Base-by-base conservation (phyloP, 1,284 basidiomycete species). In the Tausonia pullulans region DNA sequence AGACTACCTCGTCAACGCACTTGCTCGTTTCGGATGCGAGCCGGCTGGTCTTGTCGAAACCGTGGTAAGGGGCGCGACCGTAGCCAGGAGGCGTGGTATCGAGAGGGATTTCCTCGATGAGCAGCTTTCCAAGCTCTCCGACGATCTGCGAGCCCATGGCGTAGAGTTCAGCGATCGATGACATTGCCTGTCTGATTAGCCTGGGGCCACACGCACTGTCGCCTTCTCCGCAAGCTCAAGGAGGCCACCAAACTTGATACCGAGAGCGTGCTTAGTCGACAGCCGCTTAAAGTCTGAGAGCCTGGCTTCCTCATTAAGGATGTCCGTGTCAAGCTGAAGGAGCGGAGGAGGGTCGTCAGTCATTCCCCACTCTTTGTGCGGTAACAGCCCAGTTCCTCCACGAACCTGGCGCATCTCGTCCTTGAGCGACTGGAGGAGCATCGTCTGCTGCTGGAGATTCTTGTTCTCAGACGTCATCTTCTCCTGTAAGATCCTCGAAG, bases 211-310 rank as follows among this genome's bases (percentile, higher is more conserved):
- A 79, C 81, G 64, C 67, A 84, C 86, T 44, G 79, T 79, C 67
- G 90, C 85, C 77, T 91, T 94, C 76, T 93, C 88, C 57, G 87
- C 89, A 64, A 85, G 85, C 76, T 96, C 93, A 66, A 87, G 77
- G 54, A 96, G 76, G 1, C 89, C 91, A 44, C 90, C 91, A 72
- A 93, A 93, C 78, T 95, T 95, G 72, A 90, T 78, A 1, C 84
- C 83, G 80, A 96, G 83, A 75, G 87, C 90, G 64, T 74, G 72
- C 74, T 74, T 69, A 7, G 84, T 79, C 27, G 81, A 82, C 2
- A 79, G 74, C 40, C 93, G 82, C 78, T 96, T 97, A 73, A 87
- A 90, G 74, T 96, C 93, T 2, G 88, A 84, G 7, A 96, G 73
- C 48, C 82, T 81, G 0, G 90, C 84, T 72, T 96, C 92, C 69